phyloP scores from a whole-genome alignment of 75 land plant genomes.

The Pseudotsuga menziesii region DNA sequence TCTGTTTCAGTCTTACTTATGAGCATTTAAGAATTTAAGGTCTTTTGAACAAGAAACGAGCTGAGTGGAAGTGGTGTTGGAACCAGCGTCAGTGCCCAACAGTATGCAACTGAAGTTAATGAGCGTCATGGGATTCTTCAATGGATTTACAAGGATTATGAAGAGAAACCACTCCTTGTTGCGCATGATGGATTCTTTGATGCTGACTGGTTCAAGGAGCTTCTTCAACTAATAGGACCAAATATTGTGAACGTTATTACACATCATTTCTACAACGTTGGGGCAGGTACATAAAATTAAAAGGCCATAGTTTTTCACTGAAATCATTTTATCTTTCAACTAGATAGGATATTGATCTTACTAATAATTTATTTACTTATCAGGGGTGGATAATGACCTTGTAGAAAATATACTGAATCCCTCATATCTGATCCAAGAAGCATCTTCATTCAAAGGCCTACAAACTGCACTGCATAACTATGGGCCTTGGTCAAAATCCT shows the following conservation, averaged over 20 bases:
- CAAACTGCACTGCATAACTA: conserved; percentile 14
- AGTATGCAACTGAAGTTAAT: conserved; percentile 45
- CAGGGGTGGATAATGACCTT: conserved; percentile 60
- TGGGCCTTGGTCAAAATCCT: conserved; percentile 61
- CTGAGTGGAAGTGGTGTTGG: conserved; percentile 77
- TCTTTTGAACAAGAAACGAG: conserved; percentile 44
- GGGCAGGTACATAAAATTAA: conserved; percentile 49
- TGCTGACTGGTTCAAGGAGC: conserved; percentile 43
- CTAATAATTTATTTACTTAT: neutral
- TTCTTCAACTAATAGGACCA: conserved; percentile 70
- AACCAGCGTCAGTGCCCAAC: conserved; percentile 47
- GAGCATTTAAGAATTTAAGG: too few relatives aligned
- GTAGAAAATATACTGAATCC: conserved; percentile 68
- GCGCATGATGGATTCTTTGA: conserved; percentile 91
- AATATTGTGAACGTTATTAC: conserved; percentile 54
- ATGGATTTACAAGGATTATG: conserved; percentile 41
- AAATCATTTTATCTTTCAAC: too few relatives aligned
- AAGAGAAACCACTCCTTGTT: conserved; percentile 47
- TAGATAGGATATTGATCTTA: too few relatives aligned
- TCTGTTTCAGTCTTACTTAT: too few relatives aligned
- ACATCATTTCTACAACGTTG: conserved; percentile 90
- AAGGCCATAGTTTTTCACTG: too few relatives aligned
- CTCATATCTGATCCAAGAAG: conserved; percentile 23
- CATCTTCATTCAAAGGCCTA: conserved; percentile 32
- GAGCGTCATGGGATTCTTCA: conserved; percentile 26